Conservation (phyloP, 257 asterid species). For the Rhazya stricta region DNA sequence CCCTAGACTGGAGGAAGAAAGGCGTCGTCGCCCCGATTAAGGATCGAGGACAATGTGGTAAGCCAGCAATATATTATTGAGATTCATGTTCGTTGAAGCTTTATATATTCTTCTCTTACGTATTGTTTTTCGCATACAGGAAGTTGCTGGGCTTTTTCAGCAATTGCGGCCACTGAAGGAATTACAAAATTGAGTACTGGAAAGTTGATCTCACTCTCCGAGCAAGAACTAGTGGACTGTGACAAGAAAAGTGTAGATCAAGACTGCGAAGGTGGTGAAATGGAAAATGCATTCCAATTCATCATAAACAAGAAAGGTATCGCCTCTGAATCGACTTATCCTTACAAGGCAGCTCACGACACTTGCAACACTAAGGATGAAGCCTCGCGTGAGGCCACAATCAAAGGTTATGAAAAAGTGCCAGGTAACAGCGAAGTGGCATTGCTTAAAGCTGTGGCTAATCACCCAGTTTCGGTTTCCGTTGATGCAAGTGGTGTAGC, state of each 20-base stretch:
- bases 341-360: constrained; percentile 26
- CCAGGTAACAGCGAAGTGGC: constrained; percentile 13
- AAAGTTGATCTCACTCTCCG: constrained; percentile 24
- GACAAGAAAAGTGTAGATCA: constrained; percentile 25
- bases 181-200: constrained; percentile 22
- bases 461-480: constrained; percentile 15
- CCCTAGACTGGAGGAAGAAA: constrained; percentile 25
- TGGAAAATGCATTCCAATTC: constrained; percentile 22
- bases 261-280: constrained; percentile 23
- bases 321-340: constrained; percentile 22
- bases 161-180: constrained; percentile 28
- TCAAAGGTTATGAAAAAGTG: constrained; percentile 15
- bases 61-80: not conserved
- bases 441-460: constrained; percentile 11
- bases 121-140: constrained; percentile 5
- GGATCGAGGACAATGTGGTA: constrained; percentile 31
- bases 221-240: constrained; percentile 30
- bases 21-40: constrained; percentile 26
- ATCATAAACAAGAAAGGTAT: constrained; percentile 24
- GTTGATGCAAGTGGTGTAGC: constrained; percentile 15
- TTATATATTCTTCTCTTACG: not conserved
- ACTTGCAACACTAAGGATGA: constrained; percentile 24
- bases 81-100: not conserved
- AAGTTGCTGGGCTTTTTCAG: constrained; percentile 30
- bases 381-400: constrained; percentile 17